Base-by-base conservation (phyloP, 108 stramenopile genomes). In the Nitzschia palea region DNA sequence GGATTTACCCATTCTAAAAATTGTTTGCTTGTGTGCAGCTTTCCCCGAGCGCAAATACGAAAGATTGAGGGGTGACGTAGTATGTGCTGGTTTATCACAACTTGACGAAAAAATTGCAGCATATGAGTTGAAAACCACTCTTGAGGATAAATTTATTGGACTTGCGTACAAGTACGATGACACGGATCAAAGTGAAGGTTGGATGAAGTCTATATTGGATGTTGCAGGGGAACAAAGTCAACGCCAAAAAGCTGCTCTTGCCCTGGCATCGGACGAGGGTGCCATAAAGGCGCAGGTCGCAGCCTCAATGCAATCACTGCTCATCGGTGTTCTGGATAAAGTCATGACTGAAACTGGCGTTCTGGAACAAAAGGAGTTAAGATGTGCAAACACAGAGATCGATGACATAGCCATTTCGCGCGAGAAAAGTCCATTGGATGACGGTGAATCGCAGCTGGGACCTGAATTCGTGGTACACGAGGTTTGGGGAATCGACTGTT, bases 401-500 rank as follows among this genome's bases (percentile, higher is more conserved):
- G 71, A 67, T 35, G 47, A 55, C 45, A 77, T 34, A 20, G 44
- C 28, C 30, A 44, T 58, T 36, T 58, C 31, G 4, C 4, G 22
- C 18, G n/a, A n/a, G 69, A n/a, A 70, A 25, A 3, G 15, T 33
- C n/a, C 60, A 14, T 70, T 12, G 4, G 12, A 40, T 6, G 14
- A 29, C 47, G 71, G 51, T 5, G 45, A 37, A n/a, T 60, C 40
- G 12, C 27, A 55, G 12, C 9, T 29, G 14, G 36, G 29, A n/a
- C 79, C 89, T 15, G 87, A 94, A 52, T 73, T 95, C 34, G 81
- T 87, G 1, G 94, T 91, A 66, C 90, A 95, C 55, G 78, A 85
- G 55, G 94, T 95, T 12, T 95, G 94, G 94, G 93, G 94, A 4
- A 88, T 95, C 26, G 94, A 94, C 61, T 91, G 90, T 63, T 94